phyloP scores from a whole-genome alignment of 768 basidiomycete genomes.

The Lyophyllum decastes region DNA sequence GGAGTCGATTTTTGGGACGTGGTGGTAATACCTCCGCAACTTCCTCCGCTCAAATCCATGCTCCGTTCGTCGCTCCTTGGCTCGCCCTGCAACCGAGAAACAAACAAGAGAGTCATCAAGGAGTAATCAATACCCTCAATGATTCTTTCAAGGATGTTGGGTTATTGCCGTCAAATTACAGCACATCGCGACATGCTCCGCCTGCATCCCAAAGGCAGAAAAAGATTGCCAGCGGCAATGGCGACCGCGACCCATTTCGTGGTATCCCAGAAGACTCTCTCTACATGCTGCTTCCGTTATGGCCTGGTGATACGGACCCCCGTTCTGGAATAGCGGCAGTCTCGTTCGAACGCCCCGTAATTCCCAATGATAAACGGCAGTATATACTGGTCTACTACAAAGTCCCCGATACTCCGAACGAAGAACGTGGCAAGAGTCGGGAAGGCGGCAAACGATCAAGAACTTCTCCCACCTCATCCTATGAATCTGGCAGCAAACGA shows the following conservation, averaged over 20 bases:
- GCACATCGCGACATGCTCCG: conserved; percentile 30
- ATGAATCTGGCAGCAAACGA: conserved; percentile 30
- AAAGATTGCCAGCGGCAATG: conserved; percentile 25
- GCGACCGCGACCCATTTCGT: conserved; percentile 50
- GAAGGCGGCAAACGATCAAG: conserved; percentile 43
- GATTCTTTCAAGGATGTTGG: conserved; percentile 83
- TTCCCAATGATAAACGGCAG: conserved; percentile 55
- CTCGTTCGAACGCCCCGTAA: conserved; percentile 33
- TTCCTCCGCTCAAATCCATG: conserved; percentile 25
- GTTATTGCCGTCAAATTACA: conserved; percentile 55
- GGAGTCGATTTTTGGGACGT: conserved; percentile 24
- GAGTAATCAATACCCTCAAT: conserved; percentile 68
- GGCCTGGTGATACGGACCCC: conserved; percentile 73
- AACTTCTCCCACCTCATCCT: conserved; percentile 36
- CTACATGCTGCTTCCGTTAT: conserved; percentile 86
- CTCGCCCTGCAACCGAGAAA: conserved; percentile 62
- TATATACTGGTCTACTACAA: conserved; percentile 85
- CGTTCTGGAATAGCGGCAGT: conserved; percentile 26
- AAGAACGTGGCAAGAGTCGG: conserved; percentile 31
- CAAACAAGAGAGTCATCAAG: conserved; percentile 67
- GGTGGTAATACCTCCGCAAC: conserved; percentile 16
- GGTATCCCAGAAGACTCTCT: conserved; percentile 68
- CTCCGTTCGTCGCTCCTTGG: conserved; percentile 54
- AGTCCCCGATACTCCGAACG: conserved; percentile 15
- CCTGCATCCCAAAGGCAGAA: conserved; percentile 28